phyloP scores from a whole-genome alignment of 2,329 filamentous ascomycete species.

The Cercospora sesami region DNA sequence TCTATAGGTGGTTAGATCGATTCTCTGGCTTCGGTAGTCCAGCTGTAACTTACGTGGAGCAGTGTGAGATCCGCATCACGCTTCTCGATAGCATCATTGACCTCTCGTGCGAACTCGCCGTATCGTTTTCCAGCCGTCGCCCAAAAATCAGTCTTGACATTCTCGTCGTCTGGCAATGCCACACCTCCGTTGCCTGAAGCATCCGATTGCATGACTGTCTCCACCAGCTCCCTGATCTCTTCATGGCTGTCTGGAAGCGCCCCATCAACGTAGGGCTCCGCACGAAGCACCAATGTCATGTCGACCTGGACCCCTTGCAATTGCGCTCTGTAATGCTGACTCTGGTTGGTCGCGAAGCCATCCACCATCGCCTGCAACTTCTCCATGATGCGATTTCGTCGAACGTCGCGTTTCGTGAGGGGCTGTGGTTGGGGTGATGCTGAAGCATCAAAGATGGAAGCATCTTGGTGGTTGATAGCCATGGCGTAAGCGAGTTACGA shows the following conservation, averaged over 20 bases:
- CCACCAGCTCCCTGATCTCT: slow-evolving; percentile 63
- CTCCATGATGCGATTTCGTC: slow-evolving; percentile 78
- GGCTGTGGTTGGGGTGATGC: slow-evolving; percentile 50
- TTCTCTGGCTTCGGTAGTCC: neutral
- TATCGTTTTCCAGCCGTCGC: slow-evolving; percentile 75
- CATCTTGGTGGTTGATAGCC: slow-evolving; percentile 29
- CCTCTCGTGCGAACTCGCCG: slow-evolving; percentile 77
- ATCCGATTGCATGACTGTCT: slow-evolving; percentile 40
- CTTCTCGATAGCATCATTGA: slow-evolving; percentile 85
- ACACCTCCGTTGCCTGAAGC: slow-evolving; percentile 36
- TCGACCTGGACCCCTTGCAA: slow-evolving; percentile 90
- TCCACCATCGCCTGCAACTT: slow-evolving; percentile 73
- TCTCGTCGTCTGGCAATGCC: slow-evolving; percentile 44
- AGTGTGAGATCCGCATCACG: slow-evolving; percentile 79
- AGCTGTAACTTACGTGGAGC: slow-evolving; percentile 65
- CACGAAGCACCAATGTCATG: slow-evolving; percentile 79
- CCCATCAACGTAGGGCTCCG: slow-evolving; percentile 73
- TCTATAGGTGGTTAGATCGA: slow-evolving; percentile 42
- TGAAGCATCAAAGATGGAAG: slow-evolving; percentile 29
- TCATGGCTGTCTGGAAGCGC: slow-evolving; percentile 67
- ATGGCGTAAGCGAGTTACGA: slow-evolving; percentile 5
- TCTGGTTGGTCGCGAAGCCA: slow-evolving; percentile 76
- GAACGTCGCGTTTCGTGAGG: slow-evolving; percentile 83
- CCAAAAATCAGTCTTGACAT: slow-evolving; percentile 67
- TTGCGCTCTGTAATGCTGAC: slow-evolving; percentile 83